Base-by-base conservation (phyloP, 129 eudicot genomes). In the Chrysanthemum lavandulifolium region DNA sequence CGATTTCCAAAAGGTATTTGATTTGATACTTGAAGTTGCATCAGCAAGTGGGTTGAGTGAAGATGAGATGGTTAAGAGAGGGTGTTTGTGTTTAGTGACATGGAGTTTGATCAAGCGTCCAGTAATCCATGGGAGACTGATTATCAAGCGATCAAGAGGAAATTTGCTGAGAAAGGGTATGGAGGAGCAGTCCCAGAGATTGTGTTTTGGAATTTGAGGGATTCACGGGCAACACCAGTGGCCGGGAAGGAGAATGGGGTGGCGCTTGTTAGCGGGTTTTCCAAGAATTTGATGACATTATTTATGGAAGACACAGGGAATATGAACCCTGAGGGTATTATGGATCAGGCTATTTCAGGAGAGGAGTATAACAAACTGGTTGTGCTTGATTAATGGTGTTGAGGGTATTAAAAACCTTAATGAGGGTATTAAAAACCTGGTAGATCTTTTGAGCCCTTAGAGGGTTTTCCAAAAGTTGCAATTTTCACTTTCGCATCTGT, bases 201-300 rank as follows among this genome's bases (percentile, higher is more conserved):
- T 13, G 84, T 80, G 64, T 80, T 80, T 67, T 74, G 84, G 84
- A 80, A 80, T 18, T 61, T 80, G 52, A 52, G 71, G 27, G 59
- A 58, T 13, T 74, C 71, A 13, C 61, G 1, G 13, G 67, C 67
- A 5, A 65, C 77, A 6, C 84, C 80, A 0, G 76, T 76, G 61
- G 59, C 76, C 0, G 72, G 65, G n/a, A 61, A 61, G 27, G 56
- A 62, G 19, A 59, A 67, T 6, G 71, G 76, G 19, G 75, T 75
- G 68, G 67, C 76, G 16, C 79, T 65, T 19, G 79, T 80, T 11
- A 75, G 76, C 55, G 84, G 84, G 18, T 80, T 74, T 52, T 80
- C 84, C 1, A 74, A 76, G 65, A 73, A 76, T 18, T 47, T 75
- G 68, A 54, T 80, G 65, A 72, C 67, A 2, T 54, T 75, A 54